Evolutionary conservation across 768 basidiomycete species (phyloP), one percentile per base, ranked within the genome.

Genomic region (Kwoniella bestiolae): DNA sequence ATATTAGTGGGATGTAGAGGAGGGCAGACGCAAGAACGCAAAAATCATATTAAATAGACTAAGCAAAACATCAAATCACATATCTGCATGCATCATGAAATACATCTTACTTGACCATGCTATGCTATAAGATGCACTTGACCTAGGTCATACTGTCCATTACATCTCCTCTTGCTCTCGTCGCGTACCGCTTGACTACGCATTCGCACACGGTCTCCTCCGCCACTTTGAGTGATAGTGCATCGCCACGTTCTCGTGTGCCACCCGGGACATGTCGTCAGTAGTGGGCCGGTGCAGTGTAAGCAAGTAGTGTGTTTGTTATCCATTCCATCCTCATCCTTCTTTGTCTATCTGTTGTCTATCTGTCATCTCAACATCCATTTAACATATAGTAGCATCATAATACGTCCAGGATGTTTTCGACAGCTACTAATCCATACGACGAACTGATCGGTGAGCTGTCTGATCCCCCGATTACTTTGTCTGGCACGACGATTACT

Each of bases 381-480:
- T 41, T 41, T 8, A 41, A 41, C 38, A 41, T 41, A 41, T 41
- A 41, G 41, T 18, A 29, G 11, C 28, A 49, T 35, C 31, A 38
- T 29, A 29, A 5, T 14, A 23, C 9, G 14, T 14, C 28, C 46
- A 67, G n/a, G 18, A 78, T 78, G 77, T 78, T 78, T 66, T 62
- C 70, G 35, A 44, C 72, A 35, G 67, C 74, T 3, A 35, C 73
- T 14, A 78, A 78, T 53, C 74, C 77, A 8, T 96, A 94, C 82
- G 94, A 97, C 77, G 94, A 95, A 57, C 86, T 94, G 63, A 91
- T 96, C 80, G 86, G 94, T 94, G 70, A 79, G 91, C 87, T 26
- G 8, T 60, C 49, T 32, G n/a, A 12, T 46, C 29, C 3, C 29
- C 12, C 12, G 8, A 45, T 14, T 18, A 16, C 32, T 21, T 28